Evolutionary conservation across 1,284 basidiomycete genomes (phyloP), one percentile per base, ranked within the genome.

Genomic region (Ceratobasidium papillatum): DNA sequence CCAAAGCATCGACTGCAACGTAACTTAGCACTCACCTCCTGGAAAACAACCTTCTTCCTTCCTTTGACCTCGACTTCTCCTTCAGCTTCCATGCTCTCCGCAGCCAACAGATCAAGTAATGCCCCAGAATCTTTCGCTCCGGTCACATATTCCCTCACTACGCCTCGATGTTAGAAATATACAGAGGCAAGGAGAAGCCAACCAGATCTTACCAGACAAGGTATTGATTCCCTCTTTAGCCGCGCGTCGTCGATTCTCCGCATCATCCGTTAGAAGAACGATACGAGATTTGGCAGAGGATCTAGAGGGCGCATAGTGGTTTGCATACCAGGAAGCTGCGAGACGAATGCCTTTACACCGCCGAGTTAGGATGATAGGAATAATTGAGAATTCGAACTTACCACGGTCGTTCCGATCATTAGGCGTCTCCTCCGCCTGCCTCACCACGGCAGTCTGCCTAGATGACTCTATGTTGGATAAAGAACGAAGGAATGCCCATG

Each of bases 331-430:
- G 58, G 89, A 84, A 1, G 94, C 87, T 0, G 93, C 91, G 80
- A 90, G 91, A 47, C 96, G 88, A 75, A 98, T 98, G 34, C 74
- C 77, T 77, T 1, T 92, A 94, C 94, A 76, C n/a, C 3, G 56
- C n/a, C n/a, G n/a, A n/a, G n/a, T n/a, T n/a, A n/a, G n/a, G n/a
- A n/a, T n/a, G n/a, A n/a, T n/a, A n/a, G n/a, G n/a, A 58, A 63
- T 49, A 54, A 52, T 7, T 45, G 27, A n/a, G n/a, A n/a, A n/a
- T n/a, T n/a, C n/a, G n/a, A 49, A 79, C 84, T 56, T 76, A 94
- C 95, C 91, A 86, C 96, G 85, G 80, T 98, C 96, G 79, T 98
- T 98, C 22, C 93, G 87, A 81, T 99, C 96, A 79, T 98, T 98
- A 0, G 94, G 92, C 0, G 89, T 89, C 82, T 96, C 94, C 1